Percentiles rank a stretch among this genome's conserved stretches.
Conservation (phyloP, 148 eudicot genomes). For the Nepenthes gracilis region DNA sequence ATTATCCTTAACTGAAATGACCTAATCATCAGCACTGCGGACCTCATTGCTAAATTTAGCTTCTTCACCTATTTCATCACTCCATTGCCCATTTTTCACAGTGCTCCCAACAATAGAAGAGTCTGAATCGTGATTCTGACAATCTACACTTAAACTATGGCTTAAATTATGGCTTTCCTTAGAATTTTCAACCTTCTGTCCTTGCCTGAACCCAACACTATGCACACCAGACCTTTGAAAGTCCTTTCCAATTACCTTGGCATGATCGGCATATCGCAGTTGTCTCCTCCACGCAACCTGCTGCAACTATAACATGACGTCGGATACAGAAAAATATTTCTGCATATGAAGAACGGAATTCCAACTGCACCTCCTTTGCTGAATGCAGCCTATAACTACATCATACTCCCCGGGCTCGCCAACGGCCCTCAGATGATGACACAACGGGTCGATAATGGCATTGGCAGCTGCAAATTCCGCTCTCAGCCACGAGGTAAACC, state of each 20-base stretch:
- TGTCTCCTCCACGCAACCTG: conserved; percentile 43
- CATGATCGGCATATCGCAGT: conserved; percentile 13
- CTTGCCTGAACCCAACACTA: conserved; percentile 22
- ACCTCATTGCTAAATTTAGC: conserved; percentile 8
- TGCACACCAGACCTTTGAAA: conserved; percentile 27
- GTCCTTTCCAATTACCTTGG: conserved; percentile 27
- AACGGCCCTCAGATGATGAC: conserved; percentile 12
- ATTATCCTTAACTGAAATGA: conserved; percentile 9
- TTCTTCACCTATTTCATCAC: conserved; percentile 11
- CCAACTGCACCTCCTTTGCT: conserved; percentile 56
- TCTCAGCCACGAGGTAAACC: conserved; percentile 10
- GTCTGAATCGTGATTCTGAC: conserved; percentile 9
- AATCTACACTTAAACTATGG: conserved; percentile 2
- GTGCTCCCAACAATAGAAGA: conserved; percentile 2
- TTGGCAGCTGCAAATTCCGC: conserved; percentile 17
- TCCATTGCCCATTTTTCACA: conserved; percentile 3
- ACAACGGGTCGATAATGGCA: conserved; percentile 12
- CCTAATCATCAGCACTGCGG: conserved; percentile 12
- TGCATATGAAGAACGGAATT: conserved; percentile 53
- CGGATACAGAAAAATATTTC: conserved; percentile 37
- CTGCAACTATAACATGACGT: conserved; percentile 32
- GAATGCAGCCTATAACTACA: conserved; percentile 21
- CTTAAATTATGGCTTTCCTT: conserved; percentile 11
- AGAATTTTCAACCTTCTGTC: conserved; percentile 18
- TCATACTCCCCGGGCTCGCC: conserved; percentile 17